Evolutionary conservation across 768 basidiomycete species (phyloP).

Genomic region (Wakefieldia striispora): DNA sequence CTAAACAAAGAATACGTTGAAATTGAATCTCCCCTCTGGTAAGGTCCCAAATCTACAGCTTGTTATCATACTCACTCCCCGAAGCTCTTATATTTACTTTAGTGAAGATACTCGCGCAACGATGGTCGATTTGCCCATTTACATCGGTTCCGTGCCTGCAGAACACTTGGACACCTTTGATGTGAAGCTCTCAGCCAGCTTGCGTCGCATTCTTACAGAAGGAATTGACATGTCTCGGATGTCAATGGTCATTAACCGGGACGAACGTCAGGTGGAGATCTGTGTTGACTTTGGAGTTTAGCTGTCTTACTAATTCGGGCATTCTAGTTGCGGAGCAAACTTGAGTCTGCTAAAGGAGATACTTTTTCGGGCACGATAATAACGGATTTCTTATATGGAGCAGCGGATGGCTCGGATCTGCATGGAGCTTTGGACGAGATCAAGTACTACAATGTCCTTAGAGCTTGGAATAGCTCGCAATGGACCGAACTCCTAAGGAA

Average conservation of each 20-base stretch:
- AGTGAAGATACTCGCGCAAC: constrained; percentile 74
- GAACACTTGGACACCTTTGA: constrained; percentile 76
- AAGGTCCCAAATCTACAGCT: constrained; percentile 14
- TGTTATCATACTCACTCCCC: constrained; percentile 9
- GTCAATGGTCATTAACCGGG: constrained; percentile 79
- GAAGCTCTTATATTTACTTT: constrained; percentile 83
- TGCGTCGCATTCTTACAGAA: constrained; percentile 64
- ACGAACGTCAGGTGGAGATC: constrained; percentile 73
- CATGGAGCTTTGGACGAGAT: constrained; percentile 74
- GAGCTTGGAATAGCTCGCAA: constrained; percentile 67
- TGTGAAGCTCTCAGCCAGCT: constrained; percentile 60
- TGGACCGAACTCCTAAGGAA: constrained; percentile 77
- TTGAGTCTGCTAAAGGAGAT: constrained; percentile 83
- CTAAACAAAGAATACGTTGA: constrained; percentile 92
- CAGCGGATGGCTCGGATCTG: constrained; percentile 78
- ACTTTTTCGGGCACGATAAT: constrained; percentile 75
- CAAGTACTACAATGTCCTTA: constrained; percentile 62
- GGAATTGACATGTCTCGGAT: constrained; percentile 92
- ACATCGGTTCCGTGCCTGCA: constrained; percentile 79
- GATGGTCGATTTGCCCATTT: constrained; percentile 69
- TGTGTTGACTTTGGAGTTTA: background rate
- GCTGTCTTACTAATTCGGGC: constrained; percentile 1
- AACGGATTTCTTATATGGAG: constrained; percentile 83
- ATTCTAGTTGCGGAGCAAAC: constrained; percentile 71
- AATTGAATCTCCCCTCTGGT: constrained; percentile 88